These are phyloP conservation scores for Galerina marginata DNA, from an alignment of 768 basidiomycete species.

Conservation along the genomic window DNA sequence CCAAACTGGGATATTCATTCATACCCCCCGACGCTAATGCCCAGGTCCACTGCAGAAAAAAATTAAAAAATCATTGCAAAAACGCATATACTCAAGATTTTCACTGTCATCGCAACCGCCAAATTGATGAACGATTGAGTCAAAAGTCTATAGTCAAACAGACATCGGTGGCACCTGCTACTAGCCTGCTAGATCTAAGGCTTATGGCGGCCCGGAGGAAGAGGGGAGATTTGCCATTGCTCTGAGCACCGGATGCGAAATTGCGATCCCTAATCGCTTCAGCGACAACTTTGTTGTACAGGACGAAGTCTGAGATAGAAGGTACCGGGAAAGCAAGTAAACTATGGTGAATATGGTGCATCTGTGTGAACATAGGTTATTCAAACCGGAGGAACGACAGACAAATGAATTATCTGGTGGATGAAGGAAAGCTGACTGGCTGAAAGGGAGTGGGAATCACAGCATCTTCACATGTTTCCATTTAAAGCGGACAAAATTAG, in stretches of 20 bases:
- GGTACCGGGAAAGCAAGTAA: not conserved
- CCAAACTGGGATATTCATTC: slow-evolving; percentile 34
- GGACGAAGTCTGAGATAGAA: not conserved
- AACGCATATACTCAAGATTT: slow-evolving; percentile 27
- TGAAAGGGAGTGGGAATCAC: no score
- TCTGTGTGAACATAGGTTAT: no score
- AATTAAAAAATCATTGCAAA: slow-evolving; percentile 6
- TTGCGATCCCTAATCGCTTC: no score
- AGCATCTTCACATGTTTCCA: no score
- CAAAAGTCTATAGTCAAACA: slow-evolving; percentile 17
- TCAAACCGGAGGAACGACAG: no score
- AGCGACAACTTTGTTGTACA: no score
- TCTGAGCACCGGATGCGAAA: not conserved
- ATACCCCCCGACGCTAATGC: slow-evolving; percentile 3
- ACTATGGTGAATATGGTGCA: no score
- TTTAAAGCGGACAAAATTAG: no score
- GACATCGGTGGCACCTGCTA: slow-evolving; percentile 15
- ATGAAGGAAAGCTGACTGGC: no score
- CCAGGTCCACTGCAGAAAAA: slow-evolving; percentile 29
- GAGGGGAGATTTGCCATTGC: not conserved
- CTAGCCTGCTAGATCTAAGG: slow-evolving; percentile 8
- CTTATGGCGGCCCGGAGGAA: slow-evolving; percentile 4
- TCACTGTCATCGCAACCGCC: slow-evolving; percentile 1
- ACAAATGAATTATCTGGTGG: no score
- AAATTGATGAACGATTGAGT: slow-evolving; percentile 17